Conservation (phyloP, 2,329 filamentous ascomycete species). For the Fusarium burgessii region DNA sequence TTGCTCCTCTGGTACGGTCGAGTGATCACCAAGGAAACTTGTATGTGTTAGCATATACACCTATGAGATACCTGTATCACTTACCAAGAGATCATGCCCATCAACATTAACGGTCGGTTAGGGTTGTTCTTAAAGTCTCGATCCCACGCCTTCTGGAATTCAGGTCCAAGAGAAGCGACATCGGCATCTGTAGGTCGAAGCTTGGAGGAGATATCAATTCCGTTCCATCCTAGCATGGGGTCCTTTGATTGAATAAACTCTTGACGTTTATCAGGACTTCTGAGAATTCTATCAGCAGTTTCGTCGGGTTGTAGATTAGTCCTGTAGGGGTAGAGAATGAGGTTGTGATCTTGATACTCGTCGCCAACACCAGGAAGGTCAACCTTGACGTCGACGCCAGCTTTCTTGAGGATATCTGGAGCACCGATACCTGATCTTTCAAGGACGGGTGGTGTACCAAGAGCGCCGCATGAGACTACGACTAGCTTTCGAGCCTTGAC, state of each 20-base stretch:
- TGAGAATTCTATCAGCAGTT: constrained; percentile 63
- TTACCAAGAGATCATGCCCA: constrained; percentile 49
- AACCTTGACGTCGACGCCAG: constrained; percentile 59
- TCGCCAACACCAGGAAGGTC: constrained; percentile 65
- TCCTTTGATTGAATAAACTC: constrained; percentile 61
- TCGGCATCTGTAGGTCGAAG: constrained; percentile 66
- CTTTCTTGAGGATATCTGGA: constrained; percentile 59
- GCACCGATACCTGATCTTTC: constrained; percentile 73
- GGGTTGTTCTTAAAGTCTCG: constrained; percentile 59
- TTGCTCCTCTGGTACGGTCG: constrained; percentile 54
- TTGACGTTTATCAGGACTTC: constrained; percentile 59
- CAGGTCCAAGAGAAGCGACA: constrained; percentile 62
- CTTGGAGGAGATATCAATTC: constrained; percentile 66
- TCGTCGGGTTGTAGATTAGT: constrained; percentile 48
- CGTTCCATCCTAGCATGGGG: constrained; percentile 68
- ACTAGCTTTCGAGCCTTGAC: constrained; percentile 49
- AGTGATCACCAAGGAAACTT: constrained; percentile 58
- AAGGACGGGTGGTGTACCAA: constrained; percentile 66
- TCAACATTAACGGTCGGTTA: constrained; percentile 63
- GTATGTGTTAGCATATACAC: background rate
- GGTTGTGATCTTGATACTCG: constrained; percentile 67
- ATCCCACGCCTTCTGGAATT: constrained; percentile 67
- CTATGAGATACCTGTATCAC: background rate
- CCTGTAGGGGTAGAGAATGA: constrained; percentile 64
- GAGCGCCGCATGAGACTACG: constrained; percentile 58